Evolutionary conservation across 192 early-diverging fungal genomes (phyloP), one percentile per base, ranked within the genome.

Genomic region (Linnemannia exigua): DNA sequence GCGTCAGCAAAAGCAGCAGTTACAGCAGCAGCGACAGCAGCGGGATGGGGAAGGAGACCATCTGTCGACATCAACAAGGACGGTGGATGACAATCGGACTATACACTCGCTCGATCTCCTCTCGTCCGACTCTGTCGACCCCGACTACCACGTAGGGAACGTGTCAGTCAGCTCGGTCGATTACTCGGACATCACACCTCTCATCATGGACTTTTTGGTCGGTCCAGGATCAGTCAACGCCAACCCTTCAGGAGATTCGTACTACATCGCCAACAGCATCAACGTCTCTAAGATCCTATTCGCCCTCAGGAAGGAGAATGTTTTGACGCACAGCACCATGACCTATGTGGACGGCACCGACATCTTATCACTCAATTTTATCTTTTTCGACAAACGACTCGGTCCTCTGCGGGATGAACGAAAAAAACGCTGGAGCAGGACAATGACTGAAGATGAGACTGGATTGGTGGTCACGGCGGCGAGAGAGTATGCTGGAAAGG

Each of bases 361-460:
- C 37, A 72, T 72, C 28, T 7, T 72, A 22, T 72, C 70, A 3
- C 41, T 69, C 37, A 72, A 48, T 19, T 72, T 50, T 17, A 44
- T 72, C 3, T 72, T 72, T 72, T 72, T 72, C 47, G 70, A 72
- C 28, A 36, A 36, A 12, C 70, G 35, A 0, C 35, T 72, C 25
- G 15, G 37, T 19, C 37, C 35, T 25, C 46, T 72, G 1, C 70
- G n/a, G 44, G 70, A 72, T 17, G 70, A 72, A 7, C 41, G 41
- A n/a, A 36, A 19, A 20, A 44, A 31, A 17, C 70, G 70, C 25
- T 72, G 70, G 70, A 72, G 70, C 15, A 36, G 28, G 41, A 47
- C 20, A 12, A 12, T 72, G 35, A 25, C 20, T 14, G 70, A 48
- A 20, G 46, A 47, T 1, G 70, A 48, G 9, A n/a, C 15, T 3